Evolutionary conservation across 2,329 filamentous ascomycete species (phyloP).

Genomic region (Xylariaceae sp.): DNA sequence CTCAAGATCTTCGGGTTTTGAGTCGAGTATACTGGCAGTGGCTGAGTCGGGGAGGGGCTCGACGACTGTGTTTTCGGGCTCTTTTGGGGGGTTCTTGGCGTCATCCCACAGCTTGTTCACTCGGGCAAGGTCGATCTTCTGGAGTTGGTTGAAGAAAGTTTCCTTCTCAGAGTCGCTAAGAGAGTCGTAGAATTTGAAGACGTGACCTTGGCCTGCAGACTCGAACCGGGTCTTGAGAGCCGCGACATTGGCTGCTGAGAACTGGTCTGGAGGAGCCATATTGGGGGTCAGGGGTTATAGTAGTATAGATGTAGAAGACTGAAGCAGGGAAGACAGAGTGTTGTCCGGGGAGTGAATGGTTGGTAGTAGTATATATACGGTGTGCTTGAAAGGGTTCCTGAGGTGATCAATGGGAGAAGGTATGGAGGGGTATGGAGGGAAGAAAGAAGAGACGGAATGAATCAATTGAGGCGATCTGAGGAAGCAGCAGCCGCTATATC

Average conservation of each 20-base stretch:
- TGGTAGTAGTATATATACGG: not conserved
- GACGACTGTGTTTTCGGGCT: constrained; percentile 55
- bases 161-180: constrained; percentile 72
- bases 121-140: constrained; percentile 74
- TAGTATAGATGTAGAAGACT: not conserved
- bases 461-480: constrained; percentile 3
- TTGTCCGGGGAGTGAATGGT: not conserved
- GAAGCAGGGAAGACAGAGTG: not conserved
- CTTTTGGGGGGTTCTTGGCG: constrained; percentile 74
- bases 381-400: not conserved
- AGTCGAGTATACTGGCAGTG: constrained; percentile 89
- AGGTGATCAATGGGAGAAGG: not conserved
- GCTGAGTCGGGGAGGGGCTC: constrained; percentile 86
- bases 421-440: not conserved
- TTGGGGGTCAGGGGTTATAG: not conserved
- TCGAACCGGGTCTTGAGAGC: constrained; percentile 70
- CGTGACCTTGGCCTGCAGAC: constrained; percentile 73
- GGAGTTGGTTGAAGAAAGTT: constrained; percentile 76
- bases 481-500: not conserved
- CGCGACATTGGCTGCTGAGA: constrained; percentile 64
- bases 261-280: constrained; percentile 44
- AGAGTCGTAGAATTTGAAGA: constrained; percentile 84
- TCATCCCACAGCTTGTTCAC: constrained; percentile 85
- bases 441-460: not conserved
- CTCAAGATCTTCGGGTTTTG: constrained; percentile 71